These are phyloP conservation scores for Phytophthora pluvialis DNA, from an alignment of 352 stramenopile genomes.

Conservation along the genomic window DNA sequence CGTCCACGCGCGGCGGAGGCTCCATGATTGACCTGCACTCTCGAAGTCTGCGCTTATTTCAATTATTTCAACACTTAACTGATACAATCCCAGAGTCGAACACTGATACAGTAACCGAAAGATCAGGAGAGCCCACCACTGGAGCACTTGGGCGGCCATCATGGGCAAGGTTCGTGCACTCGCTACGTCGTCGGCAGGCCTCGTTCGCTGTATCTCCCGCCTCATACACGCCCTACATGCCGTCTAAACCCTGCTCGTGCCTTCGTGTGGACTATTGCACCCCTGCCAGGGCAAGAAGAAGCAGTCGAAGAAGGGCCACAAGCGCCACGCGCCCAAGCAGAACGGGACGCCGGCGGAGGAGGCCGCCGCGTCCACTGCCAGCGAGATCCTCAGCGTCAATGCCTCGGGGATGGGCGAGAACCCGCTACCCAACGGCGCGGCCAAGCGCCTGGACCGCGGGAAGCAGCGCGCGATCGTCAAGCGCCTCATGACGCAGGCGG, in stretches of 20 bases:
- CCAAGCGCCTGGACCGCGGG: constrained; percentile 35
- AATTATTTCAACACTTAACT: background rate
- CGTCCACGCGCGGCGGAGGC: constrained; percentile 42
- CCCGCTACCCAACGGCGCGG: constrained; percentile 4
- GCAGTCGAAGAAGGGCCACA: constrained; percentile 59
- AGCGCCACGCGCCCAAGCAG: constrained; percentile 49
- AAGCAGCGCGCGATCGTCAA: constrained; percentile 66
- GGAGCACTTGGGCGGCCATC: background rate
- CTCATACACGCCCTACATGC: background rate
- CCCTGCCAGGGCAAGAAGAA: constrained; percentile 54
- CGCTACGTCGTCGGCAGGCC: background rate
- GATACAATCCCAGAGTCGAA: background rate
- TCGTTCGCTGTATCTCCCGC: background rate
- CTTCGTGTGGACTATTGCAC: background rate
- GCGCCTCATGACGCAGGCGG: constrained; percentile 65
- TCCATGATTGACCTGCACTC: constrained; percentile 34
- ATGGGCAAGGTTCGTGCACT: constrained; percentile 36
- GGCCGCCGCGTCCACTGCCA: background rate
- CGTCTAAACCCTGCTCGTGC: background rate
- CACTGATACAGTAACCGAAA: background rate
- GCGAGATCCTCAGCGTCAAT: constrained; percentile 3
- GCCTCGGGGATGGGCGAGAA: constrained; percentile 9
- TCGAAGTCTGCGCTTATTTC: background rate
- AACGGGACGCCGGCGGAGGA: constrained; percentile 31
- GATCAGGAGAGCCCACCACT: background rate